These are phyloP conservation scores for Salix udensis DNA, from an alignment of 345 rosid species.

Conservation along the genomic window DNA sequence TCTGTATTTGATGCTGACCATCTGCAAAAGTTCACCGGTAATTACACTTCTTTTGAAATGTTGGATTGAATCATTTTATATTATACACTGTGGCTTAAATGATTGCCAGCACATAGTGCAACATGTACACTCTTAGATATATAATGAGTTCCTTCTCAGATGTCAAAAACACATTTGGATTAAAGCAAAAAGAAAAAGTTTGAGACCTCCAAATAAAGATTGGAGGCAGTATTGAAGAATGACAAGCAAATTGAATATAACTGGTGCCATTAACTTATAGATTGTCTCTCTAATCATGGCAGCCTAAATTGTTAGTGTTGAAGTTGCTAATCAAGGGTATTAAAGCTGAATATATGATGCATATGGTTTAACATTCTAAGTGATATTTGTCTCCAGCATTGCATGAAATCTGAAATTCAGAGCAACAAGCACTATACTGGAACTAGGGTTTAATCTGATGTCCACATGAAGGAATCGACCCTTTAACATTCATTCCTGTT, in stretches of 20 bases:
- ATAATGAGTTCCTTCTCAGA: no score
- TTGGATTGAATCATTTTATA: background rate
- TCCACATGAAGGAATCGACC: background rate
- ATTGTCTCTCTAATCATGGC: background rate
- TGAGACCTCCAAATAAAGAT: no score
- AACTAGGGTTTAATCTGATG: background rate
- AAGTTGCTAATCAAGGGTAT: background rate
- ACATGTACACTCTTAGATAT: no score
- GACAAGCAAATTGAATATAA: background rate
- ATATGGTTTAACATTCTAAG: background rate
- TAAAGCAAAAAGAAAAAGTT: no score
- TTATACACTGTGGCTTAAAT: no score
- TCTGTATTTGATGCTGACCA: constrained; percentile 70
- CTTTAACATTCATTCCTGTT: background rate
- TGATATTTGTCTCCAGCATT: background rate
- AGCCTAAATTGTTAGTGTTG: background rate
- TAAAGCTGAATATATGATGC: no score
- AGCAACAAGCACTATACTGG: background rate
- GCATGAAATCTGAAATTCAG: background rate
- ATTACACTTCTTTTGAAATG: background rate
- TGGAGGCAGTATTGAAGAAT: no score
- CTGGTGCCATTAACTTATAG: background rate
- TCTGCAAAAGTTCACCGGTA: constrained; percentile 65
- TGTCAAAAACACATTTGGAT: no score
- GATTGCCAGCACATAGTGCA: no score